A percentile compares a stretch with the other conserved stretches of the same genome.
phyloP scores from a whole-genome alignment of 345 rosid species.

The Luvunga scandens region DNA sequence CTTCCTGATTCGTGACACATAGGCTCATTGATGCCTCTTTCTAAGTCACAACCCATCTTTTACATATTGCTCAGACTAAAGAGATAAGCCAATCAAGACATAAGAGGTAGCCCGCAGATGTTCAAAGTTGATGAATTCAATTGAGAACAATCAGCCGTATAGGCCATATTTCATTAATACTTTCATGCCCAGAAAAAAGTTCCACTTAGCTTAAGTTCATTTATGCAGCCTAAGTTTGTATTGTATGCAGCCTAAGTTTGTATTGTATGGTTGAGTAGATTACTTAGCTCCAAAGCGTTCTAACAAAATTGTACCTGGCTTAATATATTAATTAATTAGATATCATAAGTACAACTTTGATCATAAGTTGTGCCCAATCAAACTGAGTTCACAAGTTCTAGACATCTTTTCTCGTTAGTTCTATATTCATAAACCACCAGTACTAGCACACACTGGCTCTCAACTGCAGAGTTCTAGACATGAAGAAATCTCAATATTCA shows the following conservation, averaged over 20 bases:
- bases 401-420: background rate
- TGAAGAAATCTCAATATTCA: background rate
- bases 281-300: background rate
- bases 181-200: background rate
- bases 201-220: background rate
- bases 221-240: background rate
- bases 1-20: background rate
- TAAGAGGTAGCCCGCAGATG: background rate
- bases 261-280: background rate
- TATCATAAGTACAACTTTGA: background rate
- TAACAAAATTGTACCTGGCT: background rate
- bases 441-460: background rate
- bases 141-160: background rate
- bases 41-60: background rate
- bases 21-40: background rate
- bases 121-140: conserved; percentile 1
- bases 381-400: background rate
- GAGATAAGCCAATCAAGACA: background rate
- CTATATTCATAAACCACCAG: background rate
- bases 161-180: background rate
- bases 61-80: background rate
- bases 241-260: background rate
- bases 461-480: background rate
- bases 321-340: background rate
- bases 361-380: background rate